phyloP scores from a whole-genome alignment of 1,284 basidiomycete genomes.

The Phellopilus nigrolimitatus region DNA sequence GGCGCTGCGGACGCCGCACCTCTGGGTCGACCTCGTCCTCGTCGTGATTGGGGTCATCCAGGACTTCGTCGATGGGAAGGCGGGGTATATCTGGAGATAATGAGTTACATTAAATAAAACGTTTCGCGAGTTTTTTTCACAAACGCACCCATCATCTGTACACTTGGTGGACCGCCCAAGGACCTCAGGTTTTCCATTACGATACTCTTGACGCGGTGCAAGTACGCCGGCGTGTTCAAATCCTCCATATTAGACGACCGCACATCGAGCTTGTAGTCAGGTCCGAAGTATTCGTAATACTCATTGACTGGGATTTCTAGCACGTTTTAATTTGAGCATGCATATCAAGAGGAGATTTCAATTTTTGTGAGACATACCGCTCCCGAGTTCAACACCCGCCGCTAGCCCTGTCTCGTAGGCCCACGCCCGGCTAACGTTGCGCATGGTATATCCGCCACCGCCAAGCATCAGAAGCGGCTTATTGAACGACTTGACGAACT shows the following conservation, averaged over 20 bases:
- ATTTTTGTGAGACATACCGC: conserved; percentile 43
- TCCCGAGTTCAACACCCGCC: conserved; percentile 88
- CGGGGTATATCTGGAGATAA: conserved; percentile 62
- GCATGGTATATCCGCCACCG: conserved; percentile 98
- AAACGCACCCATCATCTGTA: conserved; percentile 75
- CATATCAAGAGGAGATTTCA: too few species aligned
- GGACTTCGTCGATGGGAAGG: conserved; percentile 68
- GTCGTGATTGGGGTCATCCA: conserved; percentile 76
- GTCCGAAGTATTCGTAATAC: conserved; percentile 99
- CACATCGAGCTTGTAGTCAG: conserved; percentile 96
- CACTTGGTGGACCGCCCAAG: conserved; percentile 82
- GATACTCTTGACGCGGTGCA: conserved; percentile 89
- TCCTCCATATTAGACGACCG: conserved; percentile 95
- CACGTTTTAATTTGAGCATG: not conserved
- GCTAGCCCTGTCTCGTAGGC: conserved; percentile 97
- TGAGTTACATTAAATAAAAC: not conserved
- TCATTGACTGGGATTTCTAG: conserved; percentile 93
- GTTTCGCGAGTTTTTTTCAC: not conserved
- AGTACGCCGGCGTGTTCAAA: conserved; percentile 88
- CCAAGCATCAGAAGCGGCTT: conserved; percentile 91
- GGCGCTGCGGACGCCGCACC: conserved; percentile 64
- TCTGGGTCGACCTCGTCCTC: conserved; percentile 79
- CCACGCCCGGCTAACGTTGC: conserved; percentile 96
- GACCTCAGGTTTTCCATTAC: conserved; percentile 89
- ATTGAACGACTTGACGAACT: conserved; percentile 95